Conservation (phyloP, 2,329 filamentous ascomycete species). For the Epichloe typhina region DNA sequence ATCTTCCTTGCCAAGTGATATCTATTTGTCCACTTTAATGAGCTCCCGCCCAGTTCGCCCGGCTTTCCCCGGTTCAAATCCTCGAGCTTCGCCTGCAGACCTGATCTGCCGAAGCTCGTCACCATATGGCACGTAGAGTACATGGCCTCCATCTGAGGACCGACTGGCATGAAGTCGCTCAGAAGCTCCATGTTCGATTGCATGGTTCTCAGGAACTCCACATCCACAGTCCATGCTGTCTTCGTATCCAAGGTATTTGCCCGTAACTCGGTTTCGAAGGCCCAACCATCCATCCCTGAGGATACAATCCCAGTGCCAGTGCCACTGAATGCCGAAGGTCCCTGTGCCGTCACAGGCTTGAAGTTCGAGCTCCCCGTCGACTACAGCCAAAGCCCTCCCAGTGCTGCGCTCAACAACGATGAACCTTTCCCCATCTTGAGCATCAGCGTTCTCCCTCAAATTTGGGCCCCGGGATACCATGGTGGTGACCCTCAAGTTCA, state of each 20-base stretch:
- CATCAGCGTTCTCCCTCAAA: background rate
- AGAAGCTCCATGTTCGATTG: rapidly evolving
- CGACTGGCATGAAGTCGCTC: background rate
- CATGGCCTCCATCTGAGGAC: background rate
- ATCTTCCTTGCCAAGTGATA: too few relatives aligned
- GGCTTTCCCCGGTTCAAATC: too few relatives aligned
- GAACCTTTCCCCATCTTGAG: background rate
- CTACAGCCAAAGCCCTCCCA: background rate
- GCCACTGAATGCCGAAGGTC: background rate
- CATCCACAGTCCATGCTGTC: too few relatives aligned
- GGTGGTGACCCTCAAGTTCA: too few relatives aligned
- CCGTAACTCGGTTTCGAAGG: background rate
- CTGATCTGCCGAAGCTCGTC: rapidly evolving
- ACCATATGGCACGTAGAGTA: background rate
- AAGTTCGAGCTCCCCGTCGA: rapidly evolving
- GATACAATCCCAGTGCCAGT: background rate
- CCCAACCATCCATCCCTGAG: background rate
- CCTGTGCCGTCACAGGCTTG: background rate
- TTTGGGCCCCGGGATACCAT: too few relatives aligned
- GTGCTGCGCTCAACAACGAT: background rate
- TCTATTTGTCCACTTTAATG: too few relatives aligned
- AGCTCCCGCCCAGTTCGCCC: too few relatives aligned
- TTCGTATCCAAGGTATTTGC: background rate
- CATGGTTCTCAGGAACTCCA: rapidly evolving
- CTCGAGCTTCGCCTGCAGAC: rapidly evolving